Evolutionary conservation across 2,329 filamentous ascomycete species (phyloP), one percentile per base, ranked within the genome.

Genomic region (Colletotrichum truncatum): DNA sequence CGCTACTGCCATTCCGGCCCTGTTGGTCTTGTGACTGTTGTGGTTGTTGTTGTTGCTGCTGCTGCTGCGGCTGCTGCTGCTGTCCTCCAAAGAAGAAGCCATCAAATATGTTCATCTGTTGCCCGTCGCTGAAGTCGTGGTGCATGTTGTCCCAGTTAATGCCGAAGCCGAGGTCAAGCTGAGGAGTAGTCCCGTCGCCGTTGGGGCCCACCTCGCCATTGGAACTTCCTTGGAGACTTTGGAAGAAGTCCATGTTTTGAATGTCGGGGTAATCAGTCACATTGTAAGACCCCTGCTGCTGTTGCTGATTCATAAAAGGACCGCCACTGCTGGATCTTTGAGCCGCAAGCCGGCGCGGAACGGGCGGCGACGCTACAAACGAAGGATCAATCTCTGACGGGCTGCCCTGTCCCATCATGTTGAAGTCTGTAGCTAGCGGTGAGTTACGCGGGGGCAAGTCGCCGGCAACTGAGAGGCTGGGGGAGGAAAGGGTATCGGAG

Each of bases 21-120:
- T 75, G 75, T 34, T 64, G 53, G 10, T 51, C 38, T 46, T 64
- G 60, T 10, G 53, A 14, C 39, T 48, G 52, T n/a, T 41, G 52
- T 38, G 48, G 52, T 23, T 51, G 52, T 21, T 49, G 59, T 23
- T 45, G 46, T 16, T 34, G 56, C 36, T 51, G 56, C 23, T 51
- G 55, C n/a, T 49, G 56, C 57, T 38, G 36, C 57, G 45, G 58
- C 23, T 53, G 49, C 39, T 45, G 62, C 67, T 80, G 80, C 68
- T 84, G 84, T 1, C 84, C 85, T 1, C 89, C 89, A 73, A 92
- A 91, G 79, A 91, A 92, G 74, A 93, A 93, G 0, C 88, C 88
- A 72, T 92, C 90, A 76, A 93, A 92, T 0, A 90, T 84, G 64
- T 92, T 87, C 72, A 91, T 83, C 74, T 88, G 84, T 73, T 86